Base-by-base conservation (phyloP, 208 protist genomes). In the Acanthamoeba culbertsoni region DNA sequence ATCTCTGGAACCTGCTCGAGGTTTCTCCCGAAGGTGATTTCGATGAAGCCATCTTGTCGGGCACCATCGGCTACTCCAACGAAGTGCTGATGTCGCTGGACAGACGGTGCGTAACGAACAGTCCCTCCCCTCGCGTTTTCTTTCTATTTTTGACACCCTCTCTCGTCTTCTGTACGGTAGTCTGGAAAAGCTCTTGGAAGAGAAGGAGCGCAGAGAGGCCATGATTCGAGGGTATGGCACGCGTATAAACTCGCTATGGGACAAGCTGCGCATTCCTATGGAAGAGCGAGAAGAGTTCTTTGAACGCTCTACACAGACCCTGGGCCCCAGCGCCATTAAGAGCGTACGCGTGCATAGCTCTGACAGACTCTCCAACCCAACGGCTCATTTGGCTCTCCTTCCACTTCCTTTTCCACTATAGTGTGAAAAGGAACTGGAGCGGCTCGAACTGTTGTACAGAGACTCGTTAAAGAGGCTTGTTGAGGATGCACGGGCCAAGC, bases 221-320 rank as follows among this genome's bases (percentile, higher is more conserved):
- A 62, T 43, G 46, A 86, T 86, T 46, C 53, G 51, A 28, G 77
- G 59, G 10, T 62, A 62, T 35, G 77, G 46, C 77, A 42, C 37
- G 8, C 53, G 59, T 40, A 86, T 86, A 23, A 86, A 63, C 33
- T 42, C 20, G 43, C 77, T 86, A 18, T 86, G 77, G 77, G 77
- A 86, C 77, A 86, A 62, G 77, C 45, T 86, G 31, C 7, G 12
- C 31, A 46, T 86, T 16, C 77, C 77, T 7, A 62, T 16, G 8
- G 51, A 86, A 65, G 77, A 86, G 28, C 43, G 77, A 6, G 77
- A 86, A 40, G 68, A 77, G 46, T 62, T 86, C 31, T 86, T 86
- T 59, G 51, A 53, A 26, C 40, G 37, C 33, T 63, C 46, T 18
- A 62, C 77, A 4, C 51, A 63, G 46, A 62, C 77, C 3, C 37